Percentiles rank a stretch among this genome's conserved stretches.
These are phyloP conservation scores for Cryphonectria japonica DNA, from an alignment of 2,329 filamentous ascomycete genomes.

Conservation along the genomic window DNA sequence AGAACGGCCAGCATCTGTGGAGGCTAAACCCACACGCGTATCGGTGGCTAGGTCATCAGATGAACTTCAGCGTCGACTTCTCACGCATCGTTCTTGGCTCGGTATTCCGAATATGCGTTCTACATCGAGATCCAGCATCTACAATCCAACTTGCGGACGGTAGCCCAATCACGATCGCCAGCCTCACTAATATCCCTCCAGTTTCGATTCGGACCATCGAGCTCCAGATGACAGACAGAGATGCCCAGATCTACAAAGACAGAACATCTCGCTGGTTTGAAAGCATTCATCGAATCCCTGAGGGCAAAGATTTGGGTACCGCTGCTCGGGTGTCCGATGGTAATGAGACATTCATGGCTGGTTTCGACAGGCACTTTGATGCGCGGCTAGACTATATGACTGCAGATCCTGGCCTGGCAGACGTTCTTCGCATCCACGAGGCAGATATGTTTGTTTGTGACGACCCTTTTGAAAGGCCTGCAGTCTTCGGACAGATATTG, in stretches of 20 bases:
- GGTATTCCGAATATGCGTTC: slow-evolving; percentile 8
- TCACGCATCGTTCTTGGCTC: neutral
- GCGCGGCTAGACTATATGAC: neutral
- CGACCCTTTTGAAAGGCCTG: neutral
- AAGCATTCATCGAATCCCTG: neutral
- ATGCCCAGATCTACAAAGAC: neutral
- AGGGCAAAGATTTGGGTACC: neutral
- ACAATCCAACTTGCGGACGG: neutral
- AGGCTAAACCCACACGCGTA: slow-evolving; percentile 17
- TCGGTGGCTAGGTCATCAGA: slow-evolving; percentile 11
- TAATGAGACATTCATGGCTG: slow-evolving; percentile 6
- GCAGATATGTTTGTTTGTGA: rapidly evolving
- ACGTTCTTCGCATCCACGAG: neutral
- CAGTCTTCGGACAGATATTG: neutral
- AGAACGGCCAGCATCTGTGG: slow-evolving; percentile 17
- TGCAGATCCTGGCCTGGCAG: neutral
- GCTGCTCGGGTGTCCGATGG: neutral
- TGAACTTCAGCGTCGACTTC: neutral
- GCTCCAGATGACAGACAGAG: neutral
- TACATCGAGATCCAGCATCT: neutral
- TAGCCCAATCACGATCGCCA: neutral
- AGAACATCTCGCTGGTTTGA: neutral
- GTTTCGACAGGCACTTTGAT: slow-evolving; percentile 5
- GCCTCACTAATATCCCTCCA: neutral
- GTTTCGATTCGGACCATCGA: neutral